Base-by-base conservation (phyloP, 228 moss, liverwort and hornwort genomes). In the Sphagnum magellanicum region DNA sequence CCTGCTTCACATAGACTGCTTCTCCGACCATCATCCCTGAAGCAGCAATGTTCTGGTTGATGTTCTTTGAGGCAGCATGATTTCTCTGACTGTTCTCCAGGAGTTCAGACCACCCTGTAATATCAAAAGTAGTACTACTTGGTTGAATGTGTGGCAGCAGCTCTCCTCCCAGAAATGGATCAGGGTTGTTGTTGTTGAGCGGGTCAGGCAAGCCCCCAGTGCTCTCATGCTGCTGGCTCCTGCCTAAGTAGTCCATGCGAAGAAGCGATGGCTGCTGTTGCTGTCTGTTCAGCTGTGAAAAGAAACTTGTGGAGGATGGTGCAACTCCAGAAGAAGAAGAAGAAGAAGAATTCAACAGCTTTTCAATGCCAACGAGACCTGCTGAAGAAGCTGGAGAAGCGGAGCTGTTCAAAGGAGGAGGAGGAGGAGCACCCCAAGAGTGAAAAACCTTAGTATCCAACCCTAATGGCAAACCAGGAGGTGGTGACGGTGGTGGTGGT, bases 91-190 rank as follows among this genome's bases (percentile, higher is more conserved):
- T 69, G 59, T 71, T 81, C 67, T 81, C 84, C 72, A 78, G 51
- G 16, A 76, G 60, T 50, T 81, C 76, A 51, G 69, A 65, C 85
- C 85, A 85, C 17, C 78, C 81, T 67, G 79, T 61, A 3, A 74
- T 53, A 55, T 72, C 66, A 68, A 72, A 70, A 8, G 75, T 57
- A 32, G 32, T 32, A 32, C 32, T 32, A 53, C 74, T 72, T 50
- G 77, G 16, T 53, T 74, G 50, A 48, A 59, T 77, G 57, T 48
- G 74, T 50, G 72, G 32, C 32, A 32, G 78, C 12, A 64, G 64
- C 63, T 78, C 74, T 48, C 73, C 73, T 16, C 72, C 77, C 11
- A 52, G 69, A 4, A 67, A 71, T 53, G 72, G 7, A 11, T 76
- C 63, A 4, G 69, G 32, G 50, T 63, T 69, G 50, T 32, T 32